These are phyloP conservation scores for Corymbia calophylla DNA, from an alignment of 441 rosid genomes.

Conservation along the genomic window DNA sequence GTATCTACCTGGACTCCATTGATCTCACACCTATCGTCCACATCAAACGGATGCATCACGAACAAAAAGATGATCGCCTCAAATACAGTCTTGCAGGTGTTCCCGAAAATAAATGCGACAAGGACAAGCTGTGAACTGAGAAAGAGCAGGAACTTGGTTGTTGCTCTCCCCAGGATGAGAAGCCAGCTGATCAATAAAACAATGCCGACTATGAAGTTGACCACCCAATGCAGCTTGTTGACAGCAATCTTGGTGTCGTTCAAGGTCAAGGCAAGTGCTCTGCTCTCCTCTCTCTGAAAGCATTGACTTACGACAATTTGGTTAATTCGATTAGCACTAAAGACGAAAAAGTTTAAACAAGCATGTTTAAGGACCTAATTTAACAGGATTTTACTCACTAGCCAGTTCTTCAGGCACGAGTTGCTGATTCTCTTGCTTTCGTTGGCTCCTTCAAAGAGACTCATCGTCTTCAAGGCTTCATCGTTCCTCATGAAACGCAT, in stretches of 20 bases:
- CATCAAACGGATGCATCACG: slow-evolving; percentile 6
- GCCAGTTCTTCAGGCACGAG: slow-evolving; percentile 66
- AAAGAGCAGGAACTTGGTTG: not conserved
- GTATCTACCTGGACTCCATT: slow-evolving; percentile 1
- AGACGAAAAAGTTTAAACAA: too few relatives aligned
- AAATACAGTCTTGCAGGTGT: slow-evolving; percentile 5
- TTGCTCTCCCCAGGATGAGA: not conserved
- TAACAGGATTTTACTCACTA: slow-evolving; percentile 33
- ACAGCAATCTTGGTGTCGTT: slow-evolving; percentile 2
- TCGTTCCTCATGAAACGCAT: slow-evolving; percentile 52
- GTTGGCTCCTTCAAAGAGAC: slow-evolving; percentile 57
- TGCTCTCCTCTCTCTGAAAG: slow-evolving; percentile 46
- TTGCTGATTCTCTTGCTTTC: slow-evolving; percentile 58
- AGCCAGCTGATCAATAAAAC: not conserved
- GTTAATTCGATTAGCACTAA: not conserved
- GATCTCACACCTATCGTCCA: slow-evolving; percentile 5
- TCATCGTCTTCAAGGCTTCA: slow-evolving; percentile 61
- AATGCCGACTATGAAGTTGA: not conserved
- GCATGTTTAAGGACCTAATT: not conserved
- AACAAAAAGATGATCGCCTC: slow-evolving; percentile 10
- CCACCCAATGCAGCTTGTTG: not conserved
- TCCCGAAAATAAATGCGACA: slow-evolving; percentile 5
- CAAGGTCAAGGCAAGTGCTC: slow-evolving; percentile 34
- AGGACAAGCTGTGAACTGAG: not conserved
- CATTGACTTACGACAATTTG: slow-evolving; percentile 29